A percentile compares a stretch with the other conserved stretches of the same genome.
Evolutionary conservation across 1,139 yeast species (phyloP).

Genomic region (Debaryomycetaceae sp.): DNA sequence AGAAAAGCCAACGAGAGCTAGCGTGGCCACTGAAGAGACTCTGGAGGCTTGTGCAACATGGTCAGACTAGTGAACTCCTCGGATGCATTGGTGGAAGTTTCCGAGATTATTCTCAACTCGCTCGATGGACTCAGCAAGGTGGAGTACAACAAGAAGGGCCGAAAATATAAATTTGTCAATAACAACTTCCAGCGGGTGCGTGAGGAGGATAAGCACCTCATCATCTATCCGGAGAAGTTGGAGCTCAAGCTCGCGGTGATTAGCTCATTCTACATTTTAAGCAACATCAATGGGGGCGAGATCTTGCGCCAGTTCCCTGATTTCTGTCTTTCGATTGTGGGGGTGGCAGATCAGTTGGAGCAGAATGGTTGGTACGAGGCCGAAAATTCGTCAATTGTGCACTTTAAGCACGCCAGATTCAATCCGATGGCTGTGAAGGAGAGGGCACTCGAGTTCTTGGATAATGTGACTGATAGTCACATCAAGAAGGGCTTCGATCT

Average conservation of each 20-base stretch:
- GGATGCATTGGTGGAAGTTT: constrained; percentile 25
- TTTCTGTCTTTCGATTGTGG: constrained; percentile 47
- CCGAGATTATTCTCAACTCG: constrained; percentile 25
- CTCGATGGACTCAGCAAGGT: constrained; percentile 31
- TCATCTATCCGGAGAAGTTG: constrained; percentile 36
- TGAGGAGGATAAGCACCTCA: constrained; percentile 50
- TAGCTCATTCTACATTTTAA: constrained; percentile 44
- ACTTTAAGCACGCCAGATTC: constrained; percentile 29
- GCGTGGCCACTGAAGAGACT: too few species aligned
- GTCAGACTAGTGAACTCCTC: constrained; percentile 14
- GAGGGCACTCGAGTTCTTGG: constrained; percentile 29
- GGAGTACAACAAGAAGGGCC: constrained; percentile 48
- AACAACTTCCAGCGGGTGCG: constrained; percentile 48
- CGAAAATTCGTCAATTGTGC: constrained; percentile 43
- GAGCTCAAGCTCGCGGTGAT: constrained; percentile 34
- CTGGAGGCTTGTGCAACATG: background rate
- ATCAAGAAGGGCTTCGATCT: constrained; percentile 42
- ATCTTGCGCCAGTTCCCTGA: constrained; percentile 35
- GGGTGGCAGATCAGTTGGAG: constrained; percentile 50
- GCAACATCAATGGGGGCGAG: constrained; percentile 31
- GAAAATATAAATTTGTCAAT: constrained; percentile 49
- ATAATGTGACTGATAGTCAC: constrained; percentile 25
- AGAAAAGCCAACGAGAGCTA: too few species aligned
- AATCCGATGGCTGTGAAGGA: constrained; percentile 23
- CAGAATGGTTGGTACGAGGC: constrained; percentile 48